phyloP scores from a whole-genome alignment of 129 eudicot species.

The Flaveria ramosissima region DNA sequence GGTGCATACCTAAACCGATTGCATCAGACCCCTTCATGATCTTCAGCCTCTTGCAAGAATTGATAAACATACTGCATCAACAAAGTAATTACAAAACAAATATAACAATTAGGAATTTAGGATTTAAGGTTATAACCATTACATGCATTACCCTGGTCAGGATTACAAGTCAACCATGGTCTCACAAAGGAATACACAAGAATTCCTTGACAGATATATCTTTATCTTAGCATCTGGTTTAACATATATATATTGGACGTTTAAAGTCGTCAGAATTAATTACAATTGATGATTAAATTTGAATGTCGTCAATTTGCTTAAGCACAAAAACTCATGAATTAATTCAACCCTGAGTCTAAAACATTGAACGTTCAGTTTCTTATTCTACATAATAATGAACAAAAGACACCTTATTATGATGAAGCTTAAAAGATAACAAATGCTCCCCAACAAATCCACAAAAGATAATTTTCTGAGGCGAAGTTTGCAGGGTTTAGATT shows the following conservation, averaged over 20 bases:
- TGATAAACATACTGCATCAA: slow-evolving; percentile 73
- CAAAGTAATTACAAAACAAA: background rate
- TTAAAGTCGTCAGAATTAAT: background rate
- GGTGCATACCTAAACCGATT: slow-evolving; percentile 72
- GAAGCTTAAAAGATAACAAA: slow-evolving; percentile 1
- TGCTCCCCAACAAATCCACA: background rate
- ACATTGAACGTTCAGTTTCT: background rate
- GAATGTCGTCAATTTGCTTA: background rate
- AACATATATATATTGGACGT: background rate
- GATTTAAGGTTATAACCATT: background rate
- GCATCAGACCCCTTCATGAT: slow-evolving; percentile 98
- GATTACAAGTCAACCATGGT: background rate
- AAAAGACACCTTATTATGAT: background rate
- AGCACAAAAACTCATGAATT: background rate
- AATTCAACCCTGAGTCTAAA: background rate
- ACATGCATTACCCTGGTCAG: background rate
- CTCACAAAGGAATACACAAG: background rate
- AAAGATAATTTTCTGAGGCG: background rate
- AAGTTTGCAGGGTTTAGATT: background rate
- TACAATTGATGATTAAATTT: background rate
- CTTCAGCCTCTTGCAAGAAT: slow-evolving; percentile 83
- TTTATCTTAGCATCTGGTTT: background rate
- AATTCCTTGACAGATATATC: background rate
- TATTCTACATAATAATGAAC: background rate
- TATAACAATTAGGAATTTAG: background rate